Evolutionary conservation across 305 asterid genomes (phyloP).

Genomic region (Fraxinus latifolia): DNA sequence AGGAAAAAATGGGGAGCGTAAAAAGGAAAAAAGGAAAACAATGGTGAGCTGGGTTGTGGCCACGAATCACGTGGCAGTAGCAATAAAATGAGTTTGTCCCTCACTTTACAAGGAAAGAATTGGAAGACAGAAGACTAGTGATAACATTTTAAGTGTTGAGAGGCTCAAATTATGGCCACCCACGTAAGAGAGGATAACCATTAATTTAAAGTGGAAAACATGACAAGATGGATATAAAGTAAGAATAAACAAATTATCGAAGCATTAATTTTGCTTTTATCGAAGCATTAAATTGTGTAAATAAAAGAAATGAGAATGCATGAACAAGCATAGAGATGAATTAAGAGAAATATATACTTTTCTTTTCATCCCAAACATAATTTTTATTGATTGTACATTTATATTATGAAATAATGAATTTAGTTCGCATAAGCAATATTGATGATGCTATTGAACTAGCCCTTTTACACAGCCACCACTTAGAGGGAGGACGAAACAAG

Average conservation of each 20-base stretch:
- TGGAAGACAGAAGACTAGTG: conserved; percentile 39
- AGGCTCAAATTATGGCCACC: conserved; percentile 32
- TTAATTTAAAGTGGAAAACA: conserved; percentile 35
- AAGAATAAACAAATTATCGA: conserved; percentile 1
- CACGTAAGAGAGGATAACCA: conserved; percentile 33
- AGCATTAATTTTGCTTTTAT: too few species aligned
- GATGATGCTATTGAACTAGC: not conserved
- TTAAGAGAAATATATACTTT: not conserved
- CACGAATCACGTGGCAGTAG: conserved; percentile 37
- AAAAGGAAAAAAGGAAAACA: conserved; percentile 18
- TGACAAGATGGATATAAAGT: conserved; percentile 57
- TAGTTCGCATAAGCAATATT: too few species aligned
- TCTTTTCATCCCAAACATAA: not conserved
- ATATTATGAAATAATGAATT: too few species aligned
- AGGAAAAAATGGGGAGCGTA: conserved; percentile 15
- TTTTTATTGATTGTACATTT: not conserved
- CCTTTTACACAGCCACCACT: not conserved
- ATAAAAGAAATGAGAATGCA: not conserved
- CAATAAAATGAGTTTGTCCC: conserved; percentile 47
- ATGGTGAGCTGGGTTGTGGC: conserved; percentile 23
- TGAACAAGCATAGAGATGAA: not conserved
- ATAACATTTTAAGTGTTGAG: conserved; percentile 26
- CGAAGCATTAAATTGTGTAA: not conserved
- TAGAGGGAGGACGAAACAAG: not conserved
- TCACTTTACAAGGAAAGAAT: conserved; percentile 53